These are phyloP conservation scores for Sordariomycetes sp. DNA, from an alignment of 2,329 filamentous ascomycete genomes.

Conservation along the genomic window DNA sequence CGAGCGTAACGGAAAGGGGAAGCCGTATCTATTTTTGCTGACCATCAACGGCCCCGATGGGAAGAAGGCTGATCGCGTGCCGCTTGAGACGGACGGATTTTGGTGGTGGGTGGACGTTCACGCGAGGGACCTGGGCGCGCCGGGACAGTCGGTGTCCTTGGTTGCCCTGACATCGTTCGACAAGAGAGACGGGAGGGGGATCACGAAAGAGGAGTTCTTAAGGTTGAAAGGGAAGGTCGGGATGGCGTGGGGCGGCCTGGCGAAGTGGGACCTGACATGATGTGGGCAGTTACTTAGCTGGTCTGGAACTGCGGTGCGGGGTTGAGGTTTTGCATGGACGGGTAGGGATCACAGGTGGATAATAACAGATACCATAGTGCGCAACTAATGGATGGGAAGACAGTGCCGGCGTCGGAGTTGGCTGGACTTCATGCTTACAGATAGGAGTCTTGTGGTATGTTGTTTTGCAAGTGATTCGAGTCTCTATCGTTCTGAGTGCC, in stretches of 20 bases:
- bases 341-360: neutral
- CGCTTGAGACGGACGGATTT: conserved; percentile 64
- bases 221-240: conserved; percentile 22
- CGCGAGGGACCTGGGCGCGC: conserved; percentile 48
- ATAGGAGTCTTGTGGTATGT: no score
- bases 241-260: conserved; percentile 28
- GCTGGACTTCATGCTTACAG: no score
- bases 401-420: no score
- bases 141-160: conserved; percentile 55
- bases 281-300: neutral
- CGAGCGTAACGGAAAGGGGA: conserved; percentile 51
- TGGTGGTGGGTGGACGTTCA: conserved; percentile 73
- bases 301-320: neutral
- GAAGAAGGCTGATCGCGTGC: conserved; percentile 51
- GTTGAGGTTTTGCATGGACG: neutral
- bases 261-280: conserved; percentile 35
- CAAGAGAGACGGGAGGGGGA: conserved; percentile 30
- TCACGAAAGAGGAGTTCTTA: conserved; percentile 33
- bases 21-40: conserved; percentile 53
- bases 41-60: conserved; percentile 54
- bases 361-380: no score
- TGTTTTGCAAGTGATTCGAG: no score
- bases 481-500: no score
- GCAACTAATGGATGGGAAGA: no score
- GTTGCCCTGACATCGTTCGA: conserved; percentile 42